phyloP scores from a whole-genome alignment of 1,139 yeast genomes.

The Groenewaldozyma sp. region DNA sequence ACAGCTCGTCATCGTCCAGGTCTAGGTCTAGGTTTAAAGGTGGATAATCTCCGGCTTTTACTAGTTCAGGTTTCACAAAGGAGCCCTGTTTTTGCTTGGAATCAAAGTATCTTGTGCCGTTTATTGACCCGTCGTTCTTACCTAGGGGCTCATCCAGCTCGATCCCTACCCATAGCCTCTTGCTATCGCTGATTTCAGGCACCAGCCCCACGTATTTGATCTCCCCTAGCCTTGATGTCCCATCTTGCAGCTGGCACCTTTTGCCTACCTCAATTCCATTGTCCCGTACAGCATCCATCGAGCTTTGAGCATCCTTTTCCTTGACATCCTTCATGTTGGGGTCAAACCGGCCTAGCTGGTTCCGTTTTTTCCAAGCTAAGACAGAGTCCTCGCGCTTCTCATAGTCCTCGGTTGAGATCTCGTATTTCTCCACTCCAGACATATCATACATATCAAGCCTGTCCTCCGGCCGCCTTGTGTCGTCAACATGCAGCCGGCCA shows the following conservation, averaged over 20 bases:
- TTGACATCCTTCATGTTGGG: conserved; percentile 35
- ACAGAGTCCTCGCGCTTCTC: conserved; percentile 53
- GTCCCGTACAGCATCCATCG: conserved; percentile 30
- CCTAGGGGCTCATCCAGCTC: conserved; percentile 58
- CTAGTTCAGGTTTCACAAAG: conserved; percentile 30
- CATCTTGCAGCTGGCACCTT: conserved; percentile 34
- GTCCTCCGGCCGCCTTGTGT: conserved; percentile 30
- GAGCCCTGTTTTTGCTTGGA: conserved; percentile 47
- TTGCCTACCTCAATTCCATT: conserved; percentile 25
- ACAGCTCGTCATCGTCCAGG: conserved; percentile 18
- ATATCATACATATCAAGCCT: conserved; percentile 28
- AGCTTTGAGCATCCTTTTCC: conserved; percentile 22
- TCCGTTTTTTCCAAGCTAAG: conserved; percentile 61
- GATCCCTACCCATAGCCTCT: conserved; percentile 64
- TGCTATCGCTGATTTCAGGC: conserved; percentile 40
- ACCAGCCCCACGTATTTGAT: conserved; percentile 62
- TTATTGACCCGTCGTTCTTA: conserved; percentile 69
- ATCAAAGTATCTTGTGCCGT: conserved; percentile 54
- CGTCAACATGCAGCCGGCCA: conserved; percentile 32
- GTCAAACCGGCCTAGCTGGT: conserved; percentile 64
- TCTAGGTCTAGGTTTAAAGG: conserved; percentile 15
- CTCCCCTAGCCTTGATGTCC: conserved; percentile 49
- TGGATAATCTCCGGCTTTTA: conserved; percentile 33
- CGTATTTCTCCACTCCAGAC: conserved; percentile 36
- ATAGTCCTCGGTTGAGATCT: conserved; percentile 61